phyloP scores from a whole-genome alignment of 2,329 filamentous ascomycete species.

The Xylaria sp. region DNA sequence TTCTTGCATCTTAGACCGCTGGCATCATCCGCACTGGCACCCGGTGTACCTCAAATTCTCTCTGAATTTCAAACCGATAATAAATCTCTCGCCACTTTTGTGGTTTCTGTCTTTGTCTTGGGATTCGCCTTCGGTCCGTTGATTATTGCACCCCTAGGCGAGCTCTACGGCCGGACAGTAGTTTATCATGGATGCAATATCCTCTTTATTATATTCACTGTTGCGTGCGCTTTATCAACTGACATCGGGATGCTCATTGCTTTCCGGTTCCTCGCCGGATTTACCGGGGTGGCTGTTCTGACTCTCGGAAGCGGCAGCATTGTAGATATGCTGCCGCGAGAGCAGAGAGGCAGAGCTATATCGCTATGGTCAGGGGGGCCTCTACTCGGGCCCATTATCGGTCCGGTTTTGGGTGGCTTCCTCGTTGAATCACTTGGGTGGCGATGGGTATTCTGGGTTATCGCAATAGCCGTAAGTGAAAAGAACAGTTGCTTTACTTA shows the following conservation, averaged over 20 bases:
- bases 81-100: neutral
- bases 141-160: neutral
- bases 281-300: neutral
- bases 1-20: no score
- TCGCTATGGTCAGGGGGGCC: slow-evolving; percentile 14
- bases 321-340: neutral
- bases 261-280: neutral
- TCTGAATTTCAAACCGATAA: neutral
- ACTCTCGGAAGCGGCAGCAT: neutral
- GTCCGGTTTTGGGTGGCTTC: neutral
- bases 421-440: neutral
- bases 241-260: neutral
- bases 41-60: no score
- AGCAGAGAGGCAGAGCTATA: neutral
- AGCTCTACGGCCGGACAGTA: neutral
- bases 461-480: neutral
- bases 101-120: neutral
- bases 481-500: neutral
- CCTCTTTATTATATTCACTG: neutral
- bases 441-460: neutral
- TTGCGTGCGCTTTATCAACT: neutral
- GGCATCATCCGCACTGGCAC: no score
- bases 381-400: slow-evolving; percentile 41
- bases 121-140: neutral
- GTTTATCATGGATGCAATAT: neutral